Base-by-base conservation (phyloP, 495 filamentous ascomycete genomes). In the Diplogelasinospora grovesii region DNA sequence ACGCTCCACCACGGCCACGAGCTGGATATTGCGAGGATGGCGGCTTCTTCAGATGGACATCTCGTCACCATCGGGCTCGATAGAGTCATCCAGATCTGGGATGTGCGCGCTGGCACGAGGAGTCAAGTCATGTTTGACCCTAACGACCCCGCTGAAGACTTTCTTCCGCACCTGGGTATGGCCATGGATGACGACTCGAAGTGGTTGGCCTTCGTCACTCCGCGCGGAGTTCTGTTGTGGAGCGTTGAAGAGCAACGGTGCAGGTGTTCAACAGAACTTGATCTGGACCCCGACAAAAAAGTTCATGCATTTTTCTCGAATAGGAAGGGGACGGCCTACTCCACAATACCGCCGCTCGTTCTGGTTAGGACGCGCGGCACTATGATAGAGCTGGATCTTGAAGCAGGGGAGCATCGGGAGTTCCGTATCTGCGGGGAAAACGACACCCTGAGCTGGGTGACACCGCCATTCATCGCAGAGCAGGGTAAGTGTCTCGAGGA, bases 31-130 rank as follows among this genome's bases (percentile, higher is more conserved):
- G 72, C 74, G 30, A 69, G 75, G 54, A 61, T 87, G 34, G 54
- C 66, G 5, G 63, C 76, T 8, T 82, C 71, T 15, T 51, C 68
- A 3, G 69, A 68, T 26, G 81, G 81, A 4, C 61, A 78, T 25
- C 52, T 86, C 14, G 76, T 78, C n/a, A 81, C 80, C 4, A 66
- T 84, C 27, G 79, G 77, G 1, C 58, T 85, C 5, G 83, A 86
- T 48, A 65, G 81, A 37, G 57, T 64, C 9, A 74, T 83, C 16
- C 68, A 73, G 21, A 56, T 85, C 0, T 80, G 78, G 73, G 62
- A 79, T 52, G 49, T 79, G 10, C 74, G 68, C 26, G 41, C 52
- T 18, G 57, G 65, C n/a, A 42, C 59, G 0, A 54, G 47, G 4
- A 63, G 49, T 24, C 59, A 63, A 34, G 48, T 73, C 1, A 35